Percentiles rank a stretch among this genome's conserved stretches.
Conservation (phyloP, 805 yeast genomes). For the Metschnikowia gelsemii region DNA sequence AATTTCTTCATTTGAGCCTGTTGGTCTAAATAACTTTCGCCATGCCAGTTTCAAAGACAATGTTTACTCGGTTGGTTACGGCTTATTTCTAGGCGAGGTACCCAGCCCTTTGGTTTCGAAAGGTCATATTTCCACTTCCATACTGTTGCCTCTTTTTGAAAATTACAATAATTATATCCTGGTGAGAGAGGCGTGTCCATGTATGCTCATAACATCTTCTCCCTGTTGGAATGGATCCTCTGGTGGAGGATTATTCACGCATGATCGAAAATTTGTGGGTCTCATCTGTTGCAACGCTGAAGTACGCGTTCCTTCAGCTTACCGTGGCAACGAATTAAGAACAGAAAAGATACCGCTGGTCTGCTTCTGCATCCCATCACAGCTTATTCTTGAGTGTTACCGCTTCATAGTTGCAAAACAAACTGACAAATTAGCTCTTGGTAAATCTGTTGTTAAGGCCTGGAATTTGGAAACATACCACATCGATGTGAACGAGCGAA, state of each 20-base stretch:
- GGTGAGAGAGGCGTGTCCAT: constrained; percentile 6
- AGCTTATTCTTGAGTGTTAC: constrained; percentile 29
- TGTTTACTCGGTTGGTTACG: constrained; percentile 36
- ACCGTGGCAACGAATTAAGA: background rate
- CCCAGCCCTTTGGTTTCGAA: constrained; percentile 32
- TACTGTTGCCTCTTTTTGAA: constrained; percentile 11
- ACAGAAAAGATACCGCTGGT: constrained; percentile 34
- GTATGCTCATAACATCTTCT: constrained; percentile 38
- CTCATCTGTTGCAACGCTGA: constrained; percentile 47
- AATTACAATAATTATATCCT: too few species aligned
- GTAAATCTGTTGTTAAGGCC: background rate
- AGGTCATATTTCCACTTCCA: constrained; percentile 31
- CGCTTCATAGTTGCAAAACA: background rate
- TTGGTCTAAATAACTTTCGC: background rate
- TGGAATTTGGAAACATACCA: background rate
- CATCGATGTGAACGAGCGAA: background rate
- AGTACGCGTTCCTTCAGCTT: constrained; percentile 24
- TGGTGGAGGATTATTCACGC: constrained; percentile 44
- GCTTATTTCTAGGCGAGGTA: constrained; percentile 32
- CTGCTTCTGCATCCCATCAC: constrained; percentile 35
- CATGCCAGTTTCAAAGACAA: background rate
- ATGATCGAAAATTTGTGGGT: constrained; percentile 33
- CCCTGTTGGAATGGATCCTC: constrained; percentile 54
- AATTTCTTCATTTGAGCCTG: background rate
- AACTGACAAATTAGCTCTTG: background rate